phyloP scores from a whole-genome alignment of 2,329 filamentous ascomycete species.

The Aspergillus fumigatiaffinis region DNA sequence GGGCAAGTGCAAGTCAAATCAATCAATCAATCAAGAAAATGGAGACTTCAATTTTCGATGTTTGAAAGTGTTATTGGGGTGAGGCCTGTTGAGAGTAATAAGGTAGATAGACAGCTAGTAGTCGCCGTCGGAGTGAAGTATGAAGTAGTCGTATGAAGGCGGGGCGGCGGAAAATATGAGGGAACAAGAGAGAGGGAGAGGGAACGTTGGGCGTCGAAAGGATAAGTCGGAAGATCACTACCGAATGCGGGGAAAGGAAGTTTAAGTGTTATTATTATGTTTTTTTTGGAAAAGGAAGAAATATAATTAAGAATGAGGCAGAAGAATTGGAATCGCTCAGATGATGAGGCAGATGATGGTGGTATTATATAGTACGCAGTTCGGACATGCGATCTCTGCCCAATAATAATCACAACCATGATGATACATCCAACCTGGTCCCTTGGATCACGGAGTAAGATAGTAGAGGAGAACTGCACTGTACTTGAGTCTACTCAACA shows the following conservation, averaged over 20 bases:
- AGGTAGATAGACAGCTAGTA: background rate
- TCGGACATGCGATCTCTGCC: background rate
- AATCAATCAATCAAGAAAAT: conserved; percentile 1
- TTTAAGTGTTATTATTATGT: no score
- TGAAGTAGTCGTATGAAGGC: background rate
- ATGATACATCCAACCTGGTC: background rate
- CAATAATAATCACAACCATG: background rate
- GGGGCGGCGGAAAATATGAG: background rate
- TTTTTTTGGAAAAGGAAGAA: background rate
- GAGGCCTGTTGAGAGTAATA: background rate
- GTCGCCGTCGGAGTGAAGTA: background rate
- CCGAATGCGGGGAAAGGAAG: background rate
- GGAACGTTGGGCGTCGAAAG: background rate
- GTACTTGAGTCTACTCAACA: background rate
- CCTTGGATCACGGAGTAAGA: background rate
- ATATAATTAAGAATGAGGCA: background rate
- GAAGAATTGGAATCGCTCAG: background rate
- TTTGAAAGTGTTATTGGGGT: background rate
- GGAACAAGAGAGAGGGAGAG: background rate
- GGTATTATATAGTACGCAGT: background rate
- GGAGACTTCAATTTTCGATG: background rate
- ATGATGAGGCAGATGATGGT: background rate
- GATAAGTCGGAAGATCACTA: background rate
- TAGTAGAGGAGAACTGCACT: background rate
- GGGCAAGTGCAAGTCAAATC: background rate